Conservation (phyloP, 2,329 filamentous ascomycete species). For the Massarina eburnea region DNA sequence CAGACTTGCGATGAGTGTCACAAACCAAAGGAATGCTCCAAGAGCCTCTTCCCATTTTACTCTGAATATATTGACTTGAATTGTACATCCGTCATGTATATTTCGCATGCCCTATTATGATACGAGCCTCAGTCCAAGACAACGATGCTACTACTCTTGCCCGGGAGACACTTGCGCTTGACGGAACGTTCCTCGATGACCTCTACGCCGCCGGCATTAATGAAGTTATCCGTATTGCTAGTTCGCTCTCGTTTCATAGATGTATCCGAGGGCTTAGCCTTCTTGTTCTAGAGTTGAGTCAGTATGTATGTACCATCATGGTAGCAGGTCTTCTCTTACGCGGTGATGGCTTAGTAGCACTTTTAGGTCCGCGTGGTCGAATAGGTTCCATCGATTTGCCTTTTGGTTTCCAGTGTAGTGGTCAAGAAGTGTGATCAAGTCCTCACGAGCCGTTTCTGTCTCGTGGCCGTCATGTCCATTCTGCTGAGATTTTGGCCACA, state of each 20-base stretch:
- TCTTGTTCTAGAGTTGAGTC: neutral
- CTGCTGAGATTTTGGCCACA: too few relatives aligned
- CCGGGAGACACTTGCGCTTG: neutral
- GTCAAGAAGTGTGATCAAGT: neutral
- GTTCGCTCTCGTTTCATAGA: neutral
- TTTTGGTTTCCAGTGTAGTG: neutral
- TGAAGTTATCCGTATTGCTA: neutral
- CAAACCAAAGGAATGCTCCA: too few relatives aligned
- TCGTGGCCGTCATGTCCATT: neutral
- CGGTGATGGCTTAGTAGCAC: neutral
- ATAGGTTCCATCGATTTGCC: neutral
- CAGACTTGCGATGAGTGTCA: too few relatives aligned
- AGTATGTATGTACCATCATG: neutral
- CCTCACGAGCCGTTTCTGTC: neutral
- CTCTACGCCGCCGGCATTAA: neutral
- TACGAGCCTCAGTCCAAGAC: neutral
- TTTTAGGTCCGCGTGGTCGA: neutral
- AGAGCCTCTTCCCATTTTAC: too few relatives aligned
- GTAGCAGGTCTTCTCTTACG: neutral
- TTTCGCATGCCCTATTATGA: neutral
- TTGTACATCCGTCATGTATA: too few relatives aligned
- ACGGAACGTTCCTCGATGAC: neutral
- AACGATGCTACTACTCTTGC: neutral
- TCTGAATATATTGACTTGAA: too few relatives aligned
- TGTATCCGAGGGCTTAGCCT: neutral